These are phyloP conservation scores for Cordyceps cicadae DNA, from an alignment of 2,329 filamentous ascomycete species.

Conservation along the genomic window DNA sequence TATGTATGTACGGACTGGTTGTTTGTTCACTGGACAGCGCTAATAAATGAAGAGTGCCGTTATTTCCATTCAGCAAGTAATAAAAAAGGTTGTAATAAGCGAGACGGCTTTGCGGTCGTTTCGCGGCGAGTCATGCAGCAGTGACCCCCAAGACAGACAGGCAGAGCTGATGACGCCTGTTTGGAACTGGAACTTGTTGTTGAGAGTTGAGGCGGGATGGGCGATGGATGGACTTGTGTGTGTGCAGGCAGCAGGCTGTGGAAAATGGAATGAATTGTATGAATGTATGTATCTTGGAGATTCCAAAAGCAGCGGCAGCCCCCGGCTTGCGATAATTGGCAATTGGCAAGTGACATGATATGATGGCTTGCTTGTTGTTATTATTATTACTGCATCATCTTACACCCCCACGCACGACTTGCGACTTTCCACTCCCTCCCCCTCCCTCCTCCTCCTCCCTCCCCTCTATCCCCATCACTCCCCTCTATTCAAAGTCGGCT, in stretches of 20 bases:
- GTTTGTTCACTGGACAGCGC: background rate
- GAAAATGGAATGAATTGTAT: too few species aligned
- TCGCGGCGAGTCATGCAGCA: constrained; percentile 9
- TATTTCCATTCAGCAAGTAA: background rate
- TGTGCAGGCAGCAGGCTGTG: too few species aligned
- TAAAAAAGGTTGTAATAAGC: too few species aligned
- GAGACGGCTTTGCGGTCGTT: background rate
- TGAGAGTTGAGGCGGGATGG: too few species aligned
- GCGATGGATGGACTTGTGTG: too few species aligned
- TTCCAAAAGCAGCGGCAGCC: background rate
- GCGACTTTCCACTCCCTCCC: background rate
- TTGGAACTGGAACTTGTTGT: too few species aligned
- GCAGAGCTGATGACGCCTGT: too few species aligned
- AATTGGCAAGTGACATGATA: background rate
- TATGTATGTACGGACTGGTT: too few species aligned
- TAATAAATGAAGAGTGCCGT: background rate
- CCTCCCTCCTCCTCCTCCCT: background rate
- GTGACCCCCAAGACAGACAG: background rate
- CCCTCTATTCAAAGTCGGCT: background rate
- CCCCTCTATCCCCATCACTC: background rate
- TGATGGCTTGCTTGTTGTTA: too few species aligned
- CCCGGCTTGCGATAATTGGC: background rate
- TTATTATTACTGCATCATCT: too few species aligned
- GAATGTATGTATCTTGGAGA: background rate
- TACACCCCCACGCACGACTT: background rate